phyloP scores from a whole-genome alignment of 2,329 filamentous ascomycete species.

The Massarina eburnea region DNA sequence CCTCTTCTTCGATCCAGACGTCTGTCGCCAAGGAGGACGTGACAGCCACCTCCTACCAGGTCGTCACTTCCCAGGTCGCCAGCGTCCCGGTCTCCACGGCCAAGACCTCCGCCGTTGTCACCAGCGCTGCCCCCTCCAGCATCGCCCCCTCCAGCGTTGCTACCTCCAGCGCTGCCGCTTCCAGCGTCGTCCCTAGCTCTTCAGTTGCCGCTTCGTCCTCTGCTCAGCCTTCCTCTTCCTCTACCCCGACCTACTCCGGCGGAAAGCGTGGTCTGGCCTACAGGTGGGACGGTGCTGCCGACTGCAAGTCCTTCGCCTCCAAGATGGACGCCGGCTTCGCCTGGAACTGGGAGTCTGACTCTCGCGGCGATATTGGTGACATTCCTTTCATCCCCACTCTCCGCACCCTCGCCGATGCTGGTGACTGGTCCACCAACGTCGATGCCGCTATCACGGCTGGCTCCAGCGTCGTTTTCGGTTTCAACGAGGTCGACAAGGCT shows the following conservation, averaged over 20 bases:
- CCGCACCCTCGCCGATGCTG: slow-evolving; percentile 27
- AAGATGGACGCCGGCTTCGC: slow-evolving; percentile 57
- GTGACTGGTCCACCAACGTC: slow-evolving; percentile 44
- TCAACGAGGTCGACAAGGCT: slow-evolving; percentile 43
- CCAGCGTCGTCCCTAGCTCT: slow-evolving; percentile 8
- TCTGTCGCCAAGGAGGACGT: background rate
- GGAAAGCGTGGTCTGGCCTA: slow-evolving; percentile 70
- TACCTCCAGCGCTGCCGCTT: background rate
- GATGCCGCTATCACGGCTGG: slow-evolving; percentile 35
- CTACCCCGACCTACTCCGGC: slow-evolving; percentile 28
- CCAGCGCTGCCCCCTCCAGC: slow-evolving; percentile 12
- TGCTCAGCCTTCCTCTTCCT: slow-evolving; percentile 23
- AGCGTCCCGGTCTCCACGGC: slow-evolving; percentile 15
- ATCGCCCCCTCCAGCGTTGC: slow-evolving; percentile 6
- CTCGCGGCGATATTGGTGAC: slow-evolving; percentile 43
- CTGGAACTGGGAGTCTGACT: slow-evolving; percentile 66
- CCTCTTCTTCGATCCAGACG: background rate
- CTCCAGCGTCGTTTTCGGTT: slow-evolving; percentile 40
- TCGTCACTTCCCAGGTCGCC: slow-evolving; percentile 1
- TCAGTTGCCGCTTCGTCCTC: slow-evolving; percentile 8
- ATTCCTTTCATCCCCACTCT: slow-evolving; percentile 64
- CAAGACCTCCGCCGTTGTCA: slow-evolving; percentile 5
- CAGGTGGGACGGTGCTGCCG: slow-evolving; percentile 54
- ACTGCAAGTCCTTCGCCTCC: slow-evolving; percentile 55
- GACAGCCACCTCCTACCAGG: background rate